phyloP scores from a whole-genome alignment of 2,329 filamentous ascomycete genomes.

The Epichloe typhina region DNA sequence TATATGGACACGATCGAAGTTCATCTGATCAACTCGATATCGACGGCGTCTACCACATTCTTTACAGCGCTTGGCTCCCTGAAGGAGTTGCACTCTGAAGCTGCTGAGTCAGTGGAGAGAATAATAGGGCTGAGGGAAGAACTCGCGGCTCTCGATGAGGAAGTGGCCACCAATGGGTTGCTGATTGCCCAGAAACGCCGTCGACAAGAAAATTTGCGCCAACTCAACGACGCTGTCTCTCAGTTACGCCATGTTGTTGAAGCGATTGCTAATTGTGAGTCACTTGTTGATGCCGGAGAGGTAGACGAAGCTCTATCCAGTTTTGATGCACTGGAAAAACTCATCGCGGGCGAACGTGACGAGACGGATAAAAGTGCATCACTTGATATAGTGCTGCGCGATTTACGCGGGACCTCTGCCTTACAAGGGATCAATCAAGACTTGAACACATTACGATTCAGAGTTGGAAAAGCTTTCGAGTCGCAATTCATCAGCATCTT shows the following conservation, averaged over 20 bases:
- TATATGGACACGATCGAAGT: constrained; percentile 99
- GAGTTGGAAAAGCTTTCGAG: constrained; percentile 82
- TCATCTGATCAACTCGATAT: constrained; percentile 91
- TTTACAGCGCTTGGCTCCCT: constrained; percentile 92
- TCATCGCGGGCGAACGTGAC: constrained; percentile 62
- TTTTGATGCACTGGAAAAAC: constrained; percentile 63
- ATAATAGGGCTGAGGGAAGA: constrained; percentile 75
- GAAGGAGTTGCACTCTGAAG: constrained; percentile 81
- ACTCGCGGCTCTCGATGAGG: constrained; percentile 65
- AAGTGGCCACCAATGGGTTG: constrained; percentile 74
- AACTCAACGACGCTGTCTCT: constrained; percentile 67
- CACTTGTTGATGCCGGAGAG: constrained; percentile 69
- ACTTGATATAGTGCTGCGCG: constrained; percentile 34
- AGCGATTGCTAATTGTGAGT: constrained; percentile 63
- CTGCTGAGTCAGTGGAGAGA: constrained; percentile 75
- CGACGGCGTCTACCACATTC: constrained; percentile 87
- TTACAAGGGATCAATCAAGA: constrained; percentile 70
- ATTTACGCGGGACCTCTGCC: constrained; percentile 65
- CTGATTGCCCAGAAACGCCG: constrained; percentile 75
- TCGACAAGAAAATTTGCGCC: constrained; percentile 70
- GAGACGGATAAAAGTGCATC: constrained; percentile 16
- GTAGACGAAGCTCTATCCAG: constrained; percentile 67
- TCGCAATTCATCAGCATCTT: constrained; percentile 64
- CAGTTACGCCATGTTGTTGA: constrained; percentile 72
- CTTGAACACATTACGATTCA: constrained; percentile 59